phyloP scores from a whole-genome alignment of 148 eudicot genomes.

The Agrostemma githago region DNA sequence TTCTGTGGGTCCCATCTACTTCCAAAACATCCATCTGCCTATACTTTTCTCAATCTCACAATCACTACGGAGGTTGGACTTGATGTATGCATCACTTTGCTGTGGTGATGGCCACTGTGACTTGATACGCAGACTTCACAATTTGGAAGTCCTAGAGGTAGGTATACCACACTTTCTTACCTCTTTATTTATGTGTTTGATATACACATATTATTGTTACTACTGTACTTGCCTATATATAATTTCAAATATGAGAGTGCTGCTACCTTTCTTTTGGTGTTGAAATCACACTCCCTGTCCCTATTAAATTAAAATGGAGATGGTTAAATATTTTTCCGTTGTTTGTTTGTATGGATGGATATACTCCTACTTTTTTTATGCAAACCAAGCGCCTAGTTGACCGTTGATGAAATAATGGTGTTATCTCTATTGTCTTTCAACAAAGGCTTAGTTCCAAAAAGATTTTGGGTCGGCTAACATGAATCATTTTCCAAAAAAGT shows the following conservation, averaged over 20 bases:
- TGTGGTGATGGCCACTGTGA: constrained; percentile 68
- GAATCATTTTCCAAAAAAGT: too few species aligned
- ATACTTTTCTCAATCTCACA: constrained; percentile 59
- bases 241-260: background rate
- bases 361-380: too few species aligned
- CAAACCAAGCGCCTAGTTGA: background rate
- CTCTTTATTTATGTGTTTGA: background rate
- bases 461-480: too few species aligned
- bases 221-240: background rate
- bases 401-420: too few species aligned
- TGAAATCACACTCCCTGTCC: background rate
- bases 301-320: background rate
- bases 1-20: constrained; percentile 56
- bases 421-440: too few species aligned
- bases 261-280: background rate
- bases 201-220: background rate
- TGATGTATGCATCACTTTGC: constrained; percentile 65
- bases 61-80: constrained; percentile 65
- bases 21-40: constrained; percentile 60
- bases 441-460: too few species aligned
- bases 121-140: constrained; percentile 62
- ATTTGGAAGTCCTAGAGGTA: constrained; percentile 24
- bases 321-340: background rate
- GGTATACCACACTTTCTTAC: constrained; percentile 37
- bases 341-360: background rate